Evolutionary conservation across 2,329 filamentous ascomycete species (phyloP), one percentile per base, ranked within the genome.

Genomic region (Penicillium expansum): DNA sequence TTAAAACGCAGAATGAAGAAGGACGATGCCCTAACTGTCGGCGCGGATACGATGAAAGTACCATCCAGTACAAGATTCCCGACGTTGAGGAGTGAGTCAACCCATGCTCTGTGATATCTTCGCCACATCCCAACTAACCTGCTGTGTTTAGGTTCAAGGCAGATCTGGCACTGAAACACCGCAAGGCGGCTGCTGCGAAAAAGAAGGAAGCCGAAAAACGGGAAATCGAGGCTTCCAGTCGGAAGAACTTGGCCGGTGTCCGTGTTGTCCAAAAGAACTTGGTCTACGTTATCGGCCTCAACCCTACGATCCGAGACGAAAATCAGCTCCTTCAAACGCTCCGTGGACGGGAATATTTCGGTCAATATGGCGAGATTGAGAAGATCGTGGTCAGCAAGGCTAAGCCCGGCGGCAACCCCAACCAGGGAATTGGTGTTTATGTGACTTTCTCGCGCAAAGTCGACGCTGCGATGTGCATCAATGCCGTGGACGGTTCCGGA

Each of bases 361-460:
- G 94, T 6, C 94, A 99, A 74, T 99, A 99, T 72, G 94, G 94
- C 66, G 94, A 93, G 71, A 99, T 99, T 66, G 89, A 96, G 71
- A 99, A 99, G 76, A 97, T 99, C 55, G 96, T 96, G 53, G 96
- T 99, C 64, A 97, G 92, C 80, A 97, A 96, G 74, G 86, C 92
- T 39, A 96, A 96, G 74, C 91, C 93, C 61, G 81, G 82, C 44
- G 79, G 82, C 33, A 80, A 83, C 55, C 80, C 82, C 53, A 90
- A 91, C 64, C 90, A 94, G 67, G 95, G 92, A 0, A 88, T 99
- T 5, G 94, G 94, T 45, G 93, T 99, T 49, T 99, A 99, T 70
- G 94, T 99, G n/a, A 99, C 94, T 0, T 99, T 97, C 72, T 89
- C 94, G 65, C 88, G 85, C 62, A 96, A 96, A 71, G 86, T 91